These are phyloP conservation scores for Gossypium lobatum DNA, from an alignment of 441 rosid genomes.

Conservation along the genomic window DNA sequence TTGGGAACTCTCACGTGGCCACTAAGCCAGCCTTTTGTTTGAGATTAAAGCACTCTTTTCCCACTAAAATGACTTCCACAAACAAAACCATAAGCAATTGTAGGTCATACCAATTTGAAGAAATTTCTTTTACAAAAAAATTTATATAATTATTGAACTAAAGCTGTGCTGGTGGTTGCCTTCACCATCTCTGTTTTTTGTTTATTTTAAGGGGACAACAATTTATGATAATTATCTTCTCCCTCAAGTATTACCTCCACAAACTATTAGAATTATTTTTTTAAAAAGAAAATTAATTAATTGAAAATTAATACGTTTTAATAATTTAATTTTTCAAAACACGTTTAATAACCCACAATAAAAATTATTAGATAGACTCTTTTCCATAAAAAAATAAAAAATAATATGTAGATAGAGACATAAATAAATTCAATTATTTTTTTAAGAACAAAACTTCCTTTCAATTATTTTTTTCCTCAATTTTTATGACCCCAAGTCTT, in stretches of 20 bases:
- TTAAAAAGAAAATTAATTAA: background rate
- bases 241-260: background rate
- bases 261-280: background rate
- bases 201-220: slow-evolving; percentile 7
- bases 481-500: background rate
- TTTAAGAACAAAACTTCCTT: too few species aligned
- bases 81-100: background rate
- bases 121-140: background rate
- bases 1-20: background rate
- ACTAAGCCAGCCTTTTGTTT: background rate
- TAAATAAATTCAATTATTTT: too few species aligned
- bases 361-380: too few species aligned
- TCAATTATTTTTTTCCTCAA: background rate
- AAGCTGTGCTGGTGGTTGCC: slow-evolving; percentile 27
- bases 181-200: slow-evolving; percentile 15
- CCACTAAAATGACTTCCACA: slow-evolving; percentile 16
- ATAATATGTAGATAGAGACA: too few species aligned
- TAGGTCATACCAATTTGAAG: slow-evolving; percentile 1
- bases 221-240: slow-evolving; percentile 6
- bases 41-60: slow-evolving; percentile 1
- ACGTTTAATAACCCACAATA: too few species aligned
- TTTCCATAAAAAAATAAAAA: too few species aligned
- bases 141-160: slow-evolving; percentile 21
- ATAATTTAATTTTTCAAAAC: too few species aligned
- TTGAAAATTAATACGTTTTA: too few species aligned